phyloP scores from a whole-genome alignment of 768 basidiomycete genomes.

The Collybia mongolica region DNA sequence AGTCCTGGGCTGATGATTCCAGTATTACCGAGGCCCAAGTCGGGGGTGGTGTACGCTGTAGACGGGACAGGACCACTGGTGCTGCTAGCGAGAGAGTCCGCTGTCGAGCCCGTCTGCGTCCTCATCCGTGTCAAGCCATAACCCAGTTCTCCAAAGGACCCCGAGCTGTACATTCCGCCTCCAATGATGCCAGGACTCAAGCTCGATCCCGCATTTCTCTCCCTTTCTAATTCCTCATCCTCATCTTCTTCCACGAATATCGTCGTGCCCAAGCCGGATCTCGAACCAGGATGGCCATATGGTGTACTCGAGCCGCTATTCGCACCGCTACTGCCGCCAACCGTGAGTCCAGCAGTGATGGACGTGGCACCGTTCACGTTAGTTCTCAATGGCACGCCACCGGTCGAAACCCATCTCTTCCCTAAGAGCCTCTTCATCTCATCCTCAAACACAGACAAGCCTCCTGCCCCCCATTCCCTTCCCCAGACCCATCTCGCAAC shows the following conservation, averaged over 20 bases:
- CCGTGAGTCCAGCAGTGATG: slow-evolving; percentile 13
- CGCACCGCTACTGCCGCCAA: slow-evolving; percentile 42
- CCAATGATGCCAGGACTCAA: slow-evolving; percentile 22
- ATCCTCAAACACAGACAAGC: slow-evolving; percentile 72
- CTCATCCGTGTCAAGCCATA: slow-evolving; percentile 45
- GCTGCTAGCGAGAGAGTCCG: slow-evolving; percentile 32
- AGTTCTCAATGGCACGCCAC: slow-evolving; percentile 58
- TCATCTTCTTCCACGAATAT: slow-evolving; percentile 75
- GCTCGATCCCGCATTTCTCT: slow-evolving; percentile 28
- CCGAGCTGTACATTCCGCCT: slow-evolving; percentile 18
- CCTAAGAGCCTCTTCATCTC: slow-evolving; percentile 70
- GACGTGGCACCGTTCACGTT: slow-evolving; percentile 46
- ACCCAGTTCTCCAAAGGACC: slow-evolving; percentile 34
- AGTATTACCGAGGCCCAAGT: slow-evolving; percentile 36
- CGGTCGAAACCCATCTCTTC: slow-evolving; percentile 72
- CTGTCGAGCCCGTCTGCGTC: slow-evolving; percentile 49
- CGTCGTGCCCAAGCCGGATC: slow-evolving; percentile 46
- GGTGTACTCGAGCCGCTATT: slow-evolving; percentile 73
- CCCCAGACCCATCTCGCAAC: slow-evolving; percentile 88
- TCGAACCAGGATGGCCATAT: slow-evolving; percentile 50
- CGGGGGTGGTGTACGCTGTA: slow-evolving; percentile 65
- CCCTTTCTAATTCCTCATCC: slow-evolving; percentile 65
- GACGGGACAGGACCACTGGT: slow-evolving; percentile 28
- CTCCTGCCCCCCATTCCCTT: slow-evolving; percentile 49
- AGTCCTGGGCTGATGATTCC: slow-evolving; percentile 26